Percentiles rank a stretch among this genome's conserved stretches.
Conservation (phyloP, 164 flowering plant genomes). For the Santalum album region DNA sequence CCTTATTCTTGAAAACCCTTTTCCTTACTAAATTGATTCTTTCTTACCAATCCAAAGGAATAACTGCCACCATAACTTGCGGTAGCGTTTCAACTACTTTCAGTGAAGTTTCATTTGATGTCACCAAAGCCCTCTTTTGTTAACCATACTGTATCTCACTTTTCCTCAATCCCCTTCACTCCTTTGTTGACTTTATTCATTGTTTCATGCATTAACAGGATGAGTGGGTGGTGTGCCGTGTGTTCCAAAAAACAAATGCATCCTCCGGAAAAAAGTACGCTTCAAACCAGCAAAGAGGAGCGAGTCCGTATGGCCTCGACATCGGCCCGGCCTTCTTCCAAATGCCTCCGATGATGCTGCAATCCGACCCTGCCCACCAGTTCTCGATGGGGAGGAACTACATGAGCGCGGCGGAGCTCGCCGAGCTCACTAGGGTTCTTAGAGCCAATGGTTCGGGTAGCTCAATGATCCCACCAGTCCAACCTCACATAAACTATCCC, state of each 20-base stretch:
- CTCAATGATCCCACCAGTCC: slow-evolving; percentile 21
- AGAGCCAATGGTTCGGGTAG: slow-evolving; percentile 22
- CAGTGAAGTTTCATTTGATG: too few species aligned
- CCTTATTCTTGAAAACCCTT: too few species aligned
- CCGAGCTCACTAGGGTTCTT: slow-evolving; percentile 43
- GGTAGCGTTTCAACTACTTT: too few species aligned
- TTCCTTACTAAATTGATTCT: too few species aligned
- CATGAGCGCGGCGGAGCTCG: slow-evolving; percentile 39
- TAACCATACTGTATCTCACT: too few species aligned
- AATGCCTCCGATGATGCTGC: slow-evolving; percentile 23
- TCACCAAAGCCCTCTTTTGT: too few species aligned
- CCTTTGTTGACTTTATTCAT: too few species aligned
- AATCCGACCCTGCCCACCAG: slow-evolving; percentile 18
- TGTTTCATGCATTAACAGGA: slow-evolving; percentile 37
- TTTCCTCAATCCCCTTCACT: too few species aligned
- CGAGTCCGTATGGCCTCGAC: slow-evolving; percentile 37
- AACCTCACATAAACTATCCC: slow-evolving; percentile 39
- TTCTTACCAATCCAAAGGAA: too few species aligned
- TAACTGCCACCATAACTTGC: too few species aligned
- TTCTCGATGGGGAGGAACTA: slow-evolving; percentile 40
- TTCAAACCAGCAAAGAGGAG: slow-evolving; percentile 27
- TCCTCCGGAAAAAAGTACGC: slow-evolving; percentile 71
- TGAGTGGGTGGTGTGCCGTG: slow-evolving; percentile 97
- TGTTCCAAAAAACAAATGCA: slow-evolving; percentile 71
- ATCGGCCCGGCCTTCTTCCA: slow-evolving; percentile 13